phyloP scores from a whole-genome alignment of 106 monocot genomes.

The Hemerocallis citrina region DNA sequence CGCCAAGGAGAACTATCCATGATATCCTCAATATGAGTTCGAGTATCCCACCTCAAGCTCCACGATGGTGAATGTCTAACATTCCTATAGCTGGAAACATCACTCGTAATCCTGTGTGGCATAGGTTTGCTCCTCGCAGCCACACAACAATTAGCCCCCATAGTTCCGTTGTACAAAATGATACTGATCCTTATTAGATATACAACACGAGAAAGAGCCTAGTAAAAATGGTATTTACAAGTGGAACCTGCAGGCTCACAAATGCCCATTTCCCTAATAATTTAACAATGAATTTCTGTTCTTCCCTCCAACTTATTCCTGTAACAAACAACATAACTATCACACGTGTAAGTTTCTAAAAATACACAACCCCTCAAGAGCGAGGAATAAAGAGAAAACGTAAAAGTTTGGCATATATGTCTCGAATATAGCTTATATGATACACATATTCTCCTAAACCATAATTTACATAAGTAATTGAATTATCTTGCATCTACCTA shows the following conservation, averaged over 20 bases:
- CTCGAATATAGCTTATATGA: too few species aligned
- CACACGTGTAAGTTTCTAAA: neutral
- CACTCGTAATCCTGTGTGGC: slow-evolving; percentile 17
- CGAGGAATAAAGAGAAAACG: too few species aligned
- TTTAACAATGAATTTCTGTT: neutral
- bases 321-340: slow-evolving; percentile 6
- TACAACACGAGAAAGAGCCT: neutral
- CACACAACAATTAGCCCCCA: slow-evolving; percentile 93
- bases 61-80: slow-evolving; percentile 83
- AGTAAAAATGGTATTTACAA: neutral
- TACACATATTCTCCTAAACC: too few species aligned
- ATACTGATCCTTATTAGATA: neutral
- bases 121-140: slow-evolving; percentile 46
- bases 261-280: neutral
- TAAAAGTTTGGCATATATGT: too few species aligned
- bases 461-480: neutral
- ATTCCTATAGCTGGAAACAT: slow-evolving; percentile 50
- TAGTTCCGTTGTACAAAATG: slow-evolving; percentile 7
- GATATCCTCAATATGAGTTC: slow-evolving; percentile 90
- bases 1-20: slow-evolving; percentile 34
- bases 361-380: neutral
- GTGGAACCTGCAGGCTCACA: neutral
- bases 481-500: neutral
- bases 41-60: slow-evolving; percentile 89
- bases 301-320: slow-evolving; percentile 1